Conservation (phyloP, 2,329 filamentous ascomycete genomes). For the Cladorrhinum sp. region DNA sequence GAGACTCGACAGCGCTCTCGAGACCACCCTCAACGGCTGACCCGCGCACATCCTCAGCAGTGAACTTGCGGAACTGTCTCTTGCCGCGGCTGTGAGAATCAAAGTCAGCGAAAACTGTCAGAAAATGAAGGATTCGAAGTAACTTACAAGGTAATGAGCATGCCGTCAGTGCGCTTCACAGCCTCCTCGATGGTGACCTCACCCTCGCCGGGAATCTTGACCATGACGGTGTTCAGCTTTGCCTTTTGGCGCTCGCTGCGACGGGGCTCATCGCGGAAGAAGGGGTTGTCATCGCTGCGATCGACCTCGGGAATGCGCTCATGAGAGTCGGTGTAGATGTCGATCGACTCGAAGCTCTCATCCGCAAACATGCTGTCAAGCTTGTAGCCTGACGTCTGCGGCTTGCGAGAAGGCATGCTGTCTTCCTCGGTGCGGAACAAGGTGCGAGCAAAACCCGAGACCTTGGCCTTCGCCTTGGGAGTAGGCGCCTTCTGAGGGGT, state of each 20-base stretch:
- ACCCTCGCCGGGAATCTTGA: conserved; percentile 56
- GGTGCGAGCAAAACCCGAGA: conserved; percentile 53
- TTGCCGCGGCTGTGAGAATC: conserved; percentile 64
- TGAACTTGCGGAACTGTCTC: conserved; percentile 71
- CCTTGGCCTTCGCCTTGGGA: conserved; percentile 48
- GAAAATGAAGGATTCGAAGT: neutral
- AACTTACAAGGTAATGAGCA: conserved; percentile 75
- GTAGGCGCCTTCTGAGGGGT: conserved; percentile 65
- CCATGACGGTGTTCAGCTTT: conserved; percentile 28
- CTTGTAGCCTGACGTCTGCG: conserved; percentile 54
- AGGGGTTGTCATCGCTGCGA: conserved; percentile 67
- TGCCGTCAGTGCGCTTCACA: conserved; percentile 64
- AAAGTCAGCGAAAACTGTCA: conserved; percentile 7
- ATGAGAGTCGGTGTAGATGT: conserved; percentile 76
- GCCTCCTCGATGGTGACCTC: conserved; percentile 60
- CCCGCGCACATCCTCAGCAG: conserved; percentile 39
- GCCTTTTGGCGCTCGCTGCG: conserved; percentile 50
- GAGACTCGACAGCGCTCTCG: conserved; percentile 34
- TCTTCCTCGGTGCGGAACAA: conserved; percentile 61
- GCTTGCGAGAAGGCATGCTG: conserved; percentile 50
- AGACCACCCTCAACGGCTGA: conserved; percentile 33
- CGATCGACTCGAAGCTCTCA: conserved; percentile 57
- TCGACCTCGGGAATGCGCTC: conserved; percentile 71
- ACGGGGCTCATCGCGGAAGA: conserved; percentile 52
- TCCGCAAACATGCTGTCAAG: conserved; percentile 59